Evolutionary conservation across 139 green algal genomes (phyloP).

Genomic region (Desmodesmus armatus): DNA sequence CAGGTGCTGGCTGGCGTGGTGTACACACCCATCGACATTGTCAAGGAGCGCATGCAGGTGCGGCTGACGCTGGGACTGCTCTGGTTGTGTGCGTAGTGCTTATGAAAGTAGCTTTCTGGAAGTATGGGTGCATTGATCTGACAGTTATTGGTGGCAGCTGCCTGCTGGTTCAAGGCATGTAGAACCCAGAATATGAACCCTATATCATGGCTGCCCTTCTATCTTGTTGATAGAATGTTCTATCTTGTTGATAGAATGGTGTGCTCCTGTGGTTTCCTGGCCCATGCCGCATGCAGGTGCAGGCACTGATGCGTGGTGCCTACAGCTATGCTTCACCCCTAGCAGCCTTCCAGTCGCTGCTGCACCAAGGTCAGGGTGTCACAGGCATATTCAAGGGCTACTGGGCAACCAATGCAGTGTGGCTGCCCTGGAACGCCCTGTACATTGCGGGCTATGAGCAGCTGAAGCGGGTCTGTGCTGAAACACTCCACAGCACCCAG

Average conservation of each 20-base stretch:
- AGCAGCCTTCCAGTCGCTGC: background rate
- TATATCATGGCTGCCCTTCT: background rate
- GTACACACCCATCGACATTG: conserved; percentile 92
- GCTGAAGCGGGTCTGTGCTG: conserved; percentile 54
- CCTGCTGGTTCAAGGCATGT: conserved; percentile 52
- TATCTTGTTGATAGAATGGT: too few relatives aligned
- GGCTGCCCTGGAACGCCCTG: conserved; percentile 86
- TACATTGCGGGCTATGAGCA: conserved; percentile 83
- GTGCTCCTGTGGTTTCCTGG: too few relatives aligned
- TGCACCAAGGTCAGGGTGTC: background rate
- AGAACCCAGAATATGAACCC: background rate
- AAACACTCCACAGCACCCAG: background rate
- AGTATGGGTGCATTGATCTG: too few relatives aligned
- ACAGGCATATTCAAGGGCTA: conserved; percentile 58
- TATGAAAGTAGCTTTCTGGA: too few relatives aligned
- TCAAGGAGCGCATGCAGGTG: conserved; percentile 85
- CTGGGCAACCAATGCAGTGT: conserved; percentile 81
- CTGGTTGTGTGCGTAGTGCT: too few relatives aligned
- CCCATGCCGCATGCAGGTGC: conserved; percentile 61
- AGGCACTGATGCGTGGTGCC: conserved; percentile 50
- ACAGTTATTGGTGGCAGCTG: too few relatives aligned
- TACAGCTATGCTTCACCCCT: conserved; percentile 38
- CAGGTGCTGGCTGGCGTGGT: conserved; percentile 83
- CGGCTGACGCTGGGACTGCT: conserved; percentile 75
- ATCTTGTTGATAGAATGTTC: too few relatives aligned